These are phyloP conservation scores for Clavispora carvajalis DNA, from an alignment of 805 yeast species.

Conservation along the genomic window DNA sequence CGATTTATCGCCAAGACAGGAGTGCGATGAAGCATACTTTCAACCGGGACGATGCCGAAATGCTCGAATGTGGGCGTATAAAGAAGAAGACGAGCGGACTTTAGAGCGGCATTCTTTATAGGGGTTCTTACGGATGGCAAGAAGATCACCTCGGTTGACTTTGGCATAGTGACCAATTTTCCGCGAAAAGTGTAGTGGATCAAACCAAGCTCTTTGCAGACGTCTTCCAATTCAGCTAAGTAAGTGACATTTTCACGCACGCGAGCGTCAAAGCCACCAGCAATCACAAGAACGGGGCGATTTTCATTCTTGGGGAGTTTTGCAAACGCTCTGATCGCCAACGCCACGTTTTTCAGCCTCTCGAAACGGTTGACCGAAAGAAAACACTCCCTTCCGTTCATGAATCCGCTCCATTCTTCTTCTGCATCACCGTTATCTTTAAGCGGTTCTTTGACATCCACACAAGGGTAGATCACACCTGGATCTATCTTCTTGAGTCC, in stretches of 20 bases:
- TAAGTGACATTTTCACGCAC: conserved; percentile 73
- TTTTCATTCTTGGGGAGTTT: conserved; percentile 43
- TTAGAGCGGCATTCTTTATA: conserved; percentile 58
- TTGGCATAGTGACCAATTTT: conserved; percentile 30
- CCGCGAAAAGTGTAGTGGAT: conserved; percentile 42
- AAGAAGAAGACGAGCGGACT: conserved; percentile 53
- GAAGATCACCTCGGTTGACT: conserved; percentile 53
- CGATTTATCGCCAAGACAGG: conserved; percentile 82
- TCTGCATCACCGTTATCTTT: conserved; percentile 19
- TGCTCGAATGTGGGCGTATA: conserved; percentile 93
- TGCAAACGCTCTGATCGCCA: conserved; percentile 71
- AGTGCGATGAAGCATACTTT: conserved; percentile 79
- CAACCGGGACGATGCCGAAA: conserved; percentile 96
- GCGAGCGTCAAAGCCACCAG: conserved; percentile 87
- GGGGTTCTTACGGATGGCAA: conserved; percentile 72
- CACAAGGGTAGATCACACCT: conserved; percentile 74
- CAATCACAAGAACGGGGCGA: conserved; percentile 57
- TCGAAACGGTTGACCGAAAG: conserved; percentile 88
- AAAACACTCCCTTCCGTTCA: conserved; percentile 39
- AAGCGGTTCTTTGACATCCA: conserved; percentile 35
- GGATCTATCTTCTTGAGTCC: conserved; percentile 37
- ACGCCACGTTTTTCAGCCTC: conserved; percentile 70
- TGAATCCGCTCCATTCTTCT: conserved; percentile 29
- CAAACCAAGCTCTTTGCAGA: conserved; percentile 44
- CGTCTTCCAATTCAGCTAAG: conserved; percentile 50